These are phyloP conservation scores for Parachlorella kessleri DNA, from an alignment of 139 green algal species.

Conservation along the genomic window DNA sequence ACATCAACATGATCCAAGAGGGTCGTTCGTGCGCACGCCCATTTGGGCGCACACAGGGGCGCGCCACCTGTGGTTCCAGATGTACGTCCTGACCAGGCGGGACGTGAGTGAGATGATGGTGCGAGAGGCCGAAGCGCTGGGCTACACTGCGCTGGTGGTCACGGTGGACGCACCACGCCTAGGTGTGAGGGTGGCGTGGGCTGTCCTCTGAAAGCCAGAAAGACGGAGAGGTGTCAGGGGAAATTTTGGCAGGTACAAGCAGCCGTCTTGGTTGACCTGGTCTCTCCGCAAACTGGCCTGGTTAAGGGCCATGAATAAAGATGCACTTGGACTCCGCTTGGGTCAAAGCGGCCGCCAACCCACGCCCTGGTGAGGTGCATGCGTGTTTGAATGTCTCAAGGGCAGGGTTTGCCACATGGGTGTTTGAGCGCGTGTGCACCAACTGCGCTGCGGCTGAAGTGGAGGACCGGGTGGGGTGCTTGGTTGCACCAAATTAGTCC, in stretches of 20 bases:
- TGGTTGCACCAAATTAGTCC: background rate
- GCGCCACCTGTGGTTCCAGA: slow-evolving; percentile 72
- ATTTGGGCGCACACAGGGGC: too few relatives aligned
- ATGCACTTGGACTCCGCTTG: background rate
- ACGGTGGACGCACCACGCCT: slow-evolving; percentile 89
- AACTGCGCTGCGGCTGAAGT: too few relatives aligned
- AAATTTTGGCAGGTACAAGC: background rate
- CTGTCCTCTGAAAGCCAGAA: background rate
- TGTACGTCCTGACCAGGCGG: slow-evolving; percentile 62
- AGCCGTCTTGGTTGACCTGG: background rate
- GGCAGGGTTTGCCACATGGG: too few relatives aligned
- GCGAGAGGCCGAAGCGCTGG: slow-evolving; percentile 57
- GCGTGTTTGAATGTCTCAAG: too few relatives aligned
- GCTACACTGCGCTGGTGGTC: slow-evolving; percentile 83
- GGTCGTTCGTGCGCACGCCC: too few relatives aligned
- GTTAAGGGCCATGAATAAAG: background rate
- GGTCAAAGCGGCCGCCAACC: too few relatives aligned
- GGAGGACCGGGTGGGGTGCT: background rate
- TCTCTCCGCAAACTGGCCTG: background rate
- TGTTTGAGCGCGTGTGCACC: too few relatives aligned
- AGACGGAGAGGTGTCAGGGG: background rate
- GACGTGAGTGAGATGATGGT: slow-evolving; percentile 67
- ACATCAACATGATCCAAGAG: too few relatives aligned
- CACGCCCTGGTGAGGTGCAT: too few relatives aligned
- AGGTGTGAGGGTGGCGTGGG: slow-evolving; percentile 23